Evolutionary conservation across 805 yeast species (phyloP), one percentile per base, ranked within the genome.

Genomic region (Helenozyma rhizophorensis): DNA sequence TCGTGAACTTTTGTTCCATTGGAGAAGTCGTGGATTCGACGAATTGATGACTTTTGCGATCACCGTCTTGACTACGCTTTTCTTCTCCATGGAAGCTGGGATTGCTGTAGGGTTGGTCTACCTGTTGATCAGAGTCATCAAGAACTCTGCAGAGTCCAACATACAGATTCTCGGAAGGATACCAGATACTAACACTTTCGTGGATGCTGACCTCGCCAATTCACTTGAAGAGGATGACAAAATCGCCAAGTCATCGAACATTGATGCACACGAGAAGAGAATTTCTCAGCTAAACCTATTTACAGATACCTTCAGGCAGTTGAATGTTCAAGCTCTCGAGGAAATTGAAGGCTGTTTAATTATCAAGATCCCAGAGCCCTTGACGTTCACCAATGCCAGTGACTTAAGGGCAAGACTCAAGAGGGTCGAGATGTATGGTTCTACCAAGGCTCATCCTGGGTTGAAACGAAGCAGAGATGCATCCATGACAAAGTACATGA

Each of bases 71-170:
- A 70, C 79, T 1, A 81, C 95, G 0, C 51, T 83, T 14, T 73
- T 78, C 45, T 64, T 59, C 54, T 87, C 97, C 0, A 79, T 89
- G 53, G 96, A 90, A 55, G 78, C 83, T 11, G 97, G 98, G 1
- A 86, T 93, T 29, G 78, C 83, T 2, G 72, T 86, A n/a, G 97
- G 98, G 0, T 78, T 85, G 29, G 76, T 76, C 0, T 84, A 86
- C 45, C 87, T 94, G 25, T 62, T 90, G 13, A 66, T 89, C 21
- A 65, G 94, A 36, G 89, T 90, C 4, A 73, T 88, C 19, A 82
- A 76, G 43, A 86, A 85, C 51, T 80, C 95, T 1, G 78, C 95
- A 0, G 68, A 73, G 35, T 88, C 96, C 2, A 69, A 95, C 42
- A 85, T 88, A 39, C 96, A 87, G 54, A 83, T 89, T 30, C 62